Percentiles rank a stretch among this genome's conserved stretches.
Conservation (phyloP, 2,329 filamentous ascomycete species). For the Hirsutella minnesotensis region DNA sequence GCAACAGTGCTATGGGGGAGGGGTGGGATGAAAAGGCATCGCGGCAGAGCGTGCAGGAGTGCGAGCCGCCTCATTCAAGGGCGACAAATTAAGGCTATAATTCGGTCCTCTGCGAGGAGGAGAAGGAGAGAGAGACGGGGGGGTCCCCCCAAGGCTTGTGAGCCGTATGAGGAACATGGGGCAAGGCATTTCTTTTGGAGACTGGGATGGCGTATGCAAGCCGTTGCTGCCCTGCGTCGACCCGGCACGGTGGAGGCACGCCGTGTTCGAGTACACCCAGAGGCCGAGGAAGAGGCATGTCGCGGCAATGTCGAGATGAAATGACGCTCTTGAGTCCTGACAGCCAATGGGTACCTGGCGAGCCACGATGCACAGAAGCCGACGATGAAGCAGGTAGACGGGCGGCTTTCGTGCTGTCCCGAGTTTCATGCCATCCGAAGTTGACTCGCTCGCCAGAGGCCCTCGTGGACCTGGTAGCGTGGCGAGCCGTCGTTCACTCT, state of each 20-base stretch:
- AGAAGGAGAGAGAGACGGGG: conserved; percentile 5
- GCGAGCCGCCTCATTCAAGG: conserved; percentile 11
- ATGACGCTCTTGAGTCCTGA: neutral
- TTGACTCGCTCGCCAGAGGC: conserved; percentile 4
- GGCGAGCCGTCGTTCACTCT: conserved; percentile 1
- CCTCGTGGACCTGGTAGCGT: too few species aligned
- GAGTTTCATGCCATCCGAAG: neutral
- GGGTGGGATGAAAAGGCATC: conserved; percentile 5
- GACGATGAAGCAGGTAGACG: conserved; percentile 1
- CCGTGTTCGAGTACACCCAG: conserved; percentile 1
- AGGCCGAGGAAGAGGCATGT: conserved; percentile 4
- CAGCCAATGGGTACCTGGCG: conserved; percentile 1
- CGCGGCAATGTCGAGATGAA: neutral
- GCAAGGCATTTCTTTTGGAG: conserved; percentile 22
- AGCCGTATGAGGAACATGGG: conserved; percentile 14
- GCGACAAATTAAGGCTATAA: conserved; percentile 14
- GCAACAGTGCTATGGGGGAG: neutral
- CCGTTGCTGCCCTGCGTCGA: conserved; percentile 17
- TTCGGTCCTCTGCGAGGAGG: conserved; percentile 15
- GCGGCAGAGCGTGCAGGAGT: conserved; percentile 4
- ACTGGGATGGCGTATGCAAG: conserved; percentile 19
- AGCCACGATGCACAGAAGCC: neutral
- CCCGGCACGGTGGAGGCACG: conserved; percentile 6
- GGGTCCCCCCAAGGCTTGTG: conserved; percentile 4
- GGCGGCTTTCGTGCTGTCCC: neutral